Base-by-base conservation (phyloP, 2,329 filamentous ascomycete species). In the Fusarium domesticum region DNA sequence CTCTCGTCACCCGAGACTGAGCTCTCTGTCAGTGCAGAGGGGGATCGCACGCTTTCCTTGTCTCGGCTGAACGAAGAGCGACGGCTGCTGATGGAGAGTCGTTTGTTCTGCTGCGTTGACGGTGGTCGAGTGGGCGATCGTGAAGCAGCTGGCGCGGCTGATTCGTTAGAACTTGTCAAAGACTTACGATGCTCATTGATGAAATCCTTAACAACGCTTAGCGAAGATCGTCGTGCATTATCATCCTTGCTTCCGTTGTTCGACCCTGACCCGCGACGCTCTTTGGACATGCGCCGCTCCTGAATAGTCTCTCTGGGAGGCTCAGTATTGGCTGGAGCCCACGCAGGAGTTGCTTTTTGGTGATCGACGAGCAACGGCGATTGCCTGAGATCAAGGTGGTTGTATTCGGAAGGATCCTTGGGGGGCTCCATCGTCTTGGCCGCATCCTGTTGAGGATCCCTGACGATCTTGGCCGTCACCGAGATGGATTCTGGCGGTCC, bases 401-500 rank as follows among this genome's bases (percentile, higher is more conserved):
- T 63, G 48, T 70, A 75, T 15, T 80, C 77, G 3, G 61, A 64
- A 15, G 62, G 58, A 39, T 74, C 72, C 30, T 63, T 67, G 3
- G 64, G 66, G 3, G 64, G 56, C 15, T 78, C 75, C 2, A 70
- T 59, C 16, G 63, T 62, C 45, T 64, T 69, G 5, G 67, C 64
- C 33, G 69, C 67, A 16, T 63, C 64, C 25, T 77, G 71, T 16
- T 62, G 64, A 10, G 77, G 72, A 53, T 87, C 85, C 37, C 89
- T 82, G 30, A 95, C 73, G 51, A 95, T 95, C 39, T 85, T 82
- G 37, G 91, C 88, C 15, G 87, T 93, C 10, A 96, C 90, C 35
- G 90, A 91, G n/a, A 95, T 81, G 1, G 89, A 91, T 59, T 91
- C 88, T 5, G 84, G 78, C 2, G 72, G 71, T 6, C 75, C 73